Evolutionary conservation across 2,329 filamentous ascomycete genomes (phyloP).

Genomic region (Paradendryphiella salina): DNA sequence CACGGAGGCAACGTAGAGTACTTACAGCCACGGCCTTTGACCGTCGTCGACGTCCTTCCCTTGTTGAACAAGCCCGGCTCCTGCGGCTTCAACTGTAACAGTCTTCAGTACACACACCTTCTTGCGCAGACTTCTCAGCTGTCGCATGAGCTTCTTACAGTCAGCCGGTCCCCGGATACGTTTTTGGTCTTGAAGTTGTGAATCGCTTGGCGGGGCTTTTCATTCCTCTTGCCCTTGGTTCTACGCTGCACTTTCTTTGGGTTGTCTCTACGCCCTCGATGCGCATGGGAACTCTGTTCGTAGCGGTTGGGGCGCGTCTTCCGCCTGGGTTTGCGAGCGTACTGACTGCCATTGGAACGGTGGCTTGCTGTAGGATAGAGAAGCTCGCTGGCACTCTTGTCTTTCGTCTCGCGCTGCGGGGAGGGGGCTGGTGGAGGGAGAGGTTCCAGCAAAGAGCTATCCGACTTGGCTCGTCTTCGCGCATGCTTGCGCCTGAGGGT

Average conservation of each 20-base stretch:
- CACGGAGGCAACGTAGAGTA: constrained; percentile 10
- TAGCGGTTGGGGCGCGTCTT: constrained; percentile 55
- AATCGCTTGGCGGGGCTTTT: constrained; percentile 43
- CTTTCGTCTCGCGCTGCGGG: constrained; percentile 8
- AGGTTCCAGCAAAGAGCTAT: constrained; percentile 46
- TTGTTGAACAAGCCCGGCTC: constrained; percentile 54
- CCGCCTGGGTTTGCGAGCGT: constrained; percentile 51
- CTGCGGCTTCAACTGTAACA: constrained; percentile 50
- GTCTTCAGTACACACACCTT: constrained; percentile 27
- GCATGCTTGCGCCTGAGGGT: constrained; percentile 25
- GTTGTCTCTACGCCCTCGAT: constrained; percentile 26
- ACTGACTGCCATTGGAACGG: constrained; percentile 33
- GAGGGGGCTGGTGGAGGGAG: constrained; percentile 15
- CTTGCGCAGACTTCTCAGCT: not conserved
- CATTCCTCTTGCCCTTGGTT: constrained; percentile 43
- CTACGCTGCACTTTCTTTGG: constrained; percentile 43
- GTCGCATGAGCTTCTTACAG: constrained; percentile 42
- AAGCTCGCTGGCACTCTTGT: constrained; percentile 21
- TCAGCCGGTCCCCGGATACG: constrained; percentile 51
- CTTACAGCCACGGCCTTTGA: constrained; percentile 51
- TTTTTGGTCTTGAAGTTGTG: constrained; percentile 53
- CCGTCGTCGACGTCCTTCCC: constrained; percentile 53
- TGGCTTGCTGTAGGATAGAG: constrained; percentile 17
- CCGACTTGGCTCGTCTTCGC: constrained; percentile 45
- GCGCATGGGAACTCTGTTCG: constrained; percentile 30